Evolutionary conservation across 169 alveolate genomes (phyloP), one percentile per base, ranked within the genome.

Genomic region (Cryptosporidium ryanae): DNA sequence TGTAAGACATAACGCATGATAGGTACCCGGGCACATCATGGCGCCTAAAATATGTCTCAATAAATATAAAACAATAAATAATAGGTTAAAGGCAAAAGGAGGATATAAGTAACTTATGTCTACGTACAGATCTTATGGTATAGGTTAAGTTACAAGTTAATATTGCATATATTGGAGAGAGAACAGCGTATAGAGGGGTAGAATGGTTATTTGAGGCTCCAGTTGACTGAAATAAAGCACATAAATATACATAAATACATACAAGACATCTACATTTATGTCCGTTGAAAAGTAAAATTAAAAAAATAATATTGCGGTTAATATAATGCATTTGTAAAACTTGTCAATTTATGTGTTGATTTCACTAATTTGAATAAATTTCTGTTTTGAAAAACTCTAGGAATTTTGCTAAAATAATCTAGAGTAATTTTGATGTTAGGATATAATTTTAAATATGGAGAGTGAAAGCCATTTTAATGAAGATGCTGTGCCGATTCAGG

Each of bases 261-360:
- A 76, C 87, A 76, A 76, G 87, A 76, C 87, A 76, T 76, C 87
- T 76, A 76, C 43, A 76, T 76, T 17, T 76, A 76, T 76, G 87
- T 65, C 87, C 21, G 87, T 59, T 57, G 63, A 59, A 76, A 44
- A 50, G 50, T 32, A 76, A 76, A 76, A 21, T 27, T 32, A 59
- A 55, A 65, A 18, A 29, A 29, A 32, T 52, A 50, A 50, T 43
- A 57, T 55, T 67, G 87, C 87, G 87, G 87, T 43, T 55, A 43
- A 32, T 76, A 59, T 61, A 48, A 59, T 76, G 87, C 87, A 76
- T 76, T 76, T 15, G 59, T 61, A 59, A 59, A 76, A 76, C 87
- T 76, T 76, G 87, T 76, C 87, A 76, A 43, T 76, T 76, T 76
- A 76, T 76, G 87, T 76, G 87, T 76, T 70, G 68, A 70, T 59